Conservation (phyloP, 177 flowering plant species). For the Tripterygium wilfordii region DNA sequence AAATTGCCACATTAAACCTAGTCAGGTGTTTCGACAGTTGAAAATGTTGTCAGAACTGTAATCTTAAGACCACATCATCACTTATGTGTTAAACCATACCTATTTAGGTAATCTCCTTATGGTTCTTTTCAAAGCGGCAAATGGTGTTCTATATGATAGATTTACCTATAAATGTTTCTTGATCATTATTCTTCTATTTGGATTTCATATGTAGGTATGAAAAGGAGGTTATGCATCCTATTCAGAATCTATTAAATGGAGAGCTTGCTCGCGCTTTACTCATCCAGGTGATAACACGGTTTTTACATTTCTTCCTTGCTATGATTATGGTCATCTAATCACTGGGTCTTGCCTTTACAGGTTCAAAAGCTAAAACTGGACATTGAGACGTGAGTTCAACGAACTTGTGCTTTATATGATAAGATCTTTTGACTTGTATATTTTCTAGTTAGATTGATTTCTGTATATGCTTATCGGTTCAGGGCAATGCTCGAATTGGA, state of each 20-base stretch:
- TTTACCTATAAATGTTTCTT: no score
- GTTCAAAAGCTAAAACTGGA: slow-evolving; percentile 96
- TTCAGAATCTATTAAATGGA: slow-evolving; percentile 77
- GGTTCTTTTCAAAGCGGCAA: no score
- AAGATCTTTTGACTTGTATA: neutral
- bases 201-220: slow-evolving; percentile 56
- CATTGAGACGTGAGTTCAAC: slow-evolving; percentile 79
- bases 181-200: neutral
- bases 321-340: neutral
- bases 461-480: slow-evolving; percentile 17
- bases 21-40: no score
- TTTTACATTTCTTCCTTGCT: neutral
- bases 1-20: no score
- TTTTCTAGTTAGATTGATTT: neutral
- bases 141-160: no score
- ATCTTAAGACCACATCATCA: no score
- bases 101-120: no score
- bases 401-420: neutral
- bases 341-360: slow-evolving; percentile 35
- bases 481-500: slow-evolving; percentile 98
- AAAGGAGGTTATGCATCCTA: slow-evolving; percentile 90
- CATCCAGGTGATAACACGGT: slow-evolving; percentile 59
- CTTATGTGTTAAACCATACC: no score
- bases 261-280: slow-evolving; percentile 92
- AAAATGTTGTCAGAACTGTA: no score